A percentile compares a stretch with the other conserved stretches of the same genome.
Conservation (phyloP, 331 rosid species). For the Quercus lobata region DNA sequence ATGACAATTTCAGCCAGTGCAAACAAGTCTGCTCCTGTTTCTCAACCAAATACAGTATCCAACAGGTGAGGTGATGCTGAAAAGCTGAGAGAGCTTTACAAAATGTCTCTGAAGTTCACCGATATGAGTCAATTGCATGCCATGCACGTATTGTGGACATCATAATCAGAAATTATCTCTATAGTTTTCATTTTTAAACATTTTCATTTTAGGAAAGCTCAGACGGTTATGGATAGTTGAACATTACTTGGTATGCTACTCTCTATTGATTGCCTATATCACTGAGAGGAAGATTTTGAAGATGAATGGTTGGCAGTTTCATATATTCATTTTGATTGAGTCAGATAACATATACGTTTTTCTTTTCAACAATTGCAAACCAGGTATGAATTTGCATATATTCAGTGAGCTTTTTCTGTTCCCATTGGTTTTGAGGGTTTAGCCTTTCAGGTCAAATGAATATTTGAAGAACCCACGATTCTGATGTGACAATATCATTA, state of each 20-base stretch:
- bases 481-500: too few relatives aligned
- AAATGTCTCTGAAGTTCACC: constrained; percentile 58
- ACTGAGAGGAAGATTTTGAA: background rate
- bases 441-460: background rate
- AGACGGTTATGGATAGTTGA: background rate
- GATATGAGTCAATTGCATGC: constrained; percentile 51
- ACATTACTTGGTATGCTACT: background rate
- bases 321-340: background rate
- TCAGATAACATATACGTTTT: background rate
- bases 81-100: constrained; percentile 81
- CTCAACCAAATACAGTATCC: constrained; percentile 43
- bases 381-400: too few relatives aligned
- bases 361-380: background rate
- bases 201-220: background rate
- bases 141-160: constrained; percentile 68
- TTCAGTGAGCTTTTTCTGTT: background rate
- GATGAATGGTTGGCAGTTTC: background rate
- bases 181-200: background rate
- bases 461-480: background rate
- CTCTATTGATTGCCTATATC: background rate
- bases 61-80: constrained; percentile 53
- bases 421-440: background rate
- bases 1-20: constrained; percentile 40
- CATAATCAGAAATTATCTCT: constrained; percentile 19
- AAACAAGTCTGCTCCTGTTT: constrained; percentile 31